Base-by-base conservation (phyloP, 2,329 filamentous ascomycete species). In the Aspergillus sp. region DNA sequence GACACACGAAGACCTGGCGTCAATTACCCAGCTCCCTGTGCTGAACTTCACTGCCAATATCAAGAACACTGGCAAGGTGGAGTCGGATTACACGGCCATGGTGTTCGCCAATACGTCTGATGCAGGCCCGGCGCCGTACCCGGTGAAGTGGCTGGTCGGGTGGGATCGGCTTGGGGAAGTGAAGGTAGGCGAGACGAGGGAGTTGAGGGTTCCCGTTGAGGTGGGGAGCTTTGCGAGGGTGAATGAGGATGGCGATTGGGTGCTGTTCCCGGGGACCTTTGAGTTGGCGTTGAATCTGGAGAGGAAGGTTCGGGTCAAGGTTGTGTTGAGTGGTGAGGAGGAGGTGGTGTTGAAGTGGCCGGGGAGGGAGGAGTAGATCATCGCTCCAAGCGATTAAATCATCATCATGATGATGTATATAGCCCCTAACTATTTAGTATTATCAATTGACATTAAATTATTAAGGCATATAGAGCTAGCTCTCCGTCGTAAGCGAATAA, bases 231-330 rank as follows among this genome's bases (percentile, higher is more conserved):
- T 80, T 7, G 75, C 76, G 0, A 65, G 79, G 5, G 74, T 72
- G 0, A 76, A 79, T 55, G 68, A 73, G 4, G 50, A 66, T 8
- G 79, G 78, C 1, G 75, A 79, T 55, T 66, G 70, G 6, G 67
- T 79, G 10, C 56, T 81, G 17, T 80, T 78, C 50, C 78, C 79
- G 6, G 79, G 78, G 0, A 72, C 70, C 9, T 81, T 80, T 63
- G 71, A 74, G 48, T 52, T 80, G 63, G 71, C 76, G 12, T 52
- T 80, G 60, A 78, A 80, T 57, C 74, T 73, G 61, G 76, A 80
- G 62, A 67, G 74, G 12, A 73, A 69, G 3, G 72, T 72, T 9
- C 71, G 75, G 6, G 50, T 70, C 12, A 58, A 63, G 6, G 73
- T 79, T 19, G 71, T 67, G 0, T 65, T 79, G 67, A 69, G 3